Base-by-base conservation (phyloP, 768 basidiomycete species). In the Mycena filopes region DNA sequence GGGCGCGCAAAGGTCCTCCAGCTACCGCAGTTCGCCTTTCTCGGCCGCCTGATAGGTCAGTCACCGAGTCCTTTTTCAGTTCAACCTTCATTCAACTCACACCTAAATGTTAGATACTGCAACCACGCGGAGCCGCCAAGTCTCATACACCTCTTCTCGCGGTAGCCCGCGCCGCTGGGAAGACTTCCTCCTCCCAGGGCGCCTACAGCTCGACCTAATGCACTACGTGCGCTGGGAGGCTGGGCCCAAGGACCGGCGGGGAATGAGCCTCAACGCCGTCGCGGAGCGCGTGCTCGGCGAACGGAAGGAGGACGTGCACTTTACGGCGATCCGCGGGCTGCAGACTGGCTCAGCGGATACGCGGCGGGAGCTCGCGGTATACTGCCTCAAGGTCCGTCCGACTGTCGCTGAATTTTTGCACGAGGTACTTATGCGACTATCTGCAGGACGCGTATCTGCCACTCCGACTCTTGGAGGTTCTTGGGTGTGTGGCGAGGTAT, bases 311-410 rank as follows among this genome's bases (percentile, higher is more conserved):
- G 71, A 72, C 49, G 50, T 72, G 11, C 47, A 63, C 23, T 67
- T 63, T 46, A 61, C 55, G 25, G 57, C 55, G 33, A 72, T 72
- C 21, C 15, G 26, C 2, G 56, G 46, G 2, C 43, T 72, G 13
- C 67, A 72, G 29, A 54, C 62, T 12, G 69, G 69, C 3, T 47
- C 43, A 9, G 42, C 50, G 11, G 65, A 66, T 25, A 58, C 63
- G 23, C 60, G 71, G 5, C 58, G 45, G 40, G 38, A 43, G 18
- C 53, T 70, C 36, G 71, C 69, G 15, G 62, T 72, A 12, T 72
- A 70, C 40, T 72, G 71, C 41, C 49, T 61, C 18, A 70, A 72
- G 67, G 71, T 64, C 12, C 23, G 50, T n/a, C n/a, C n/a, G n/a
- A n/a, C n/a, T n/a, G n/a, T n/a, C n/a, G n/a, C n/a, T n/a, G n/a